A percentile compares a stretch with the other conserved stretches of the same genome.
These are phyloP conservation scores for Gnomoniopsis sp. DNA, from an alignment of 2,329 filamentous ascomycete genomes.

Conservation along the genomic window DNA sequence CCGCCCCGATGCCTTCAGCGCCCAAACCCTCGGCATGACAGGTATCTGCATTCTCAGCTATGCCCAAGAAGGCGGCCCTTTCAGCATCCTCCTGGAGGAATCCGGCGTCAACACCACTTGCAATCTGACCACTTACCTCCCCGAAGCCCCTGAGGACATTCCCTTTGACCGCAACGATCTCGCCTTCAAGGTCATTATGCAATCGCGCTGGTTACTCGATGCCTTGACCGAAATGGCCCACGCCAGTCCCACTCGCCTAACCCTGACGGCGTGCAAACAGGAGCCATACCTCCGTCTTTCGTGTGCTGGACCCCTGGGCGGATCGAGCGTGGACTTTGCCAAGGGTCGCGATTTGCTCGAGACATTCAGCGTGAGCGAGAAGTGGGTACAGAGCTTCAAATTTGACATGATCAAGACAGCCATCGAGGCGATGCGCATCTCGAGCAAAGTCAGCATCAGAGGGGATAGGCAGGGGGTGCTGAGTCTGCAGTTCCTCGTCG, in stretches of 20 bases:
- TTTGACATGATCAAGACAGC: constrained; percentile 85
- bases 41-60: constrained; percentile 87
- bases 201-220: constrained; percentile 68
- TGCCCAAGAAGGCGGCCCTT: constrained; percentile 66
- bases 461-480: constrained; percentile 87
- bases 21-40: constrained; percentile 76
- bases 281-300: constrained; percentile 74
- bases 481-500: constrained; percentile 94
- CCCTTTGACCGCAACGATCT: constrained; percentile 80
- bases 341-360: constrained; percentile 67
- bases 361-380: constrained; percentile 63
- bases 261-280: constrained; percentile 60
- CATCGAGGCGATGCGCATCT: constrained; percentile 85
- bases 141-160: constrained; percentile 73
- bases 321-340: constrained; percentile 64
- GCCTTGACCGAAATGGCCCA: constrained; percentile 66
- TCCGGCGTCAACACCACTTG: constrained; percentile 84
- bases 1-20: constrained; percentile 73
- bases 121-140: constrained; percentile 83
- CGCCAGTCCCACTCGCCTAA: constrained; percentile 70
- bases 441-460: constrained; percentile 87
- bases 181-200: constrained; percentile 93
- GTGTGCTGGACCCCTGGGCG: constrained; percentile 56
- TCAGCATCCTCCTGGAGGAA: constrained; percentile 85
- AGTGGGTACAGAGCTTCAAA: constrained; percentile 72